Conservation (phyloP, 2,329 filamentous ascomycete species). For the Xylariales sp. region DNA sequence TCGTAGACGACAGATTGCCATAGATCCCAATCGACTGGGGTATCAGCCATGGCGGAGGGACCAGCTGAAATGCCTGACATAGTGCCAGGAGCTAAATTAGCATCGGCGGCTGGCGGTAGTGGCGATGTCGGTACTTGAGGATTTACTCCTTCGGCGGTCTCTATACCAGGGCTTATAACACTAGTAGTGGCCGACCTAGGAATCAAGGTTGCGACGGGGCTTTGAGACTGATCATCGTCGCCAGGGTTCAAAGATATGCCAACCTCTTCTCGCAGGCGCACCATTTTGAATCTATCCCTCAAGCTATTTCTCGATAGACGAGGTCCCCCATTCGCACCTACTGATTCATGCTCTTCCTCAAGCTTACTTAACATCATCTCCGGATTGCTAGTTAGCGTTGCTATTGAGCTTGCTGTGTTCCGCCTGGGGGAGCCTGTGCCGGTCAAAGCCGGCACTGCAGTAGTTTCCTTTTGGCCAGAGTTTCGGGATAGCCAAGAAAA, state of each 20-base stretch:
- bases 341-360: slow-evolving; percentile 74
- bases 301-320: slow-evolving; percentile 71
- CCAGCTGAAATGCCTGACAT: slow-evolving; percentile 83
- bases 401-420: slow-evolving; percentile 83
- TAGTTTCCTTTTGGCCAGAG: slow-evolving; percentile 64
- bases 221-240: slow-evolving; percentile 63
- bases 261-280: slow-evolving; percentile 80
- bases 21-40: slow-evolving; percentile 95
- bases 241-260: slow-evolving; percentile 63
- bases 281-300: slow-evolving; percentile 81
- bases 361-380: slow-evolving; percentile 81
- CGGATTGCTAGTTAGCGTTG: slow-evolving; percentile 81
- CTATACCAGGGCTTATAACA: slow-evolving; percentile 44
- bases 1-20: slow-evolving; percentile 98
- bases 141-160: slow-evolving; percentile 45
- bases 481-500: slow-evolving; percentile 86
- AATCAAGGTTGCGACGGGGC: slow-evolving; percentile 46
- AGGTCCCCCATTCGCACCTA: slow-evolving; percentile 57
- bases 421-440: slow-evolving; percentile 63
- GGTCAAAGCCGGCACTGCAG: slow-evolving; percentile 64
- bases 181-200: slow-evolving; percentile 38
- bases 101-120: slow-evolving; percentile 73
- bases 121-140: slow-evolving; percentile 56
- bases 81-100: slow-evolving; percentile 83
- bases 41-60: slow-evolving; percentile 75